phyloP scores from a whole-genome alignment of 2,329 filamentous ascomycete species.

The Atkinsonella hypoxylon region DNA sequence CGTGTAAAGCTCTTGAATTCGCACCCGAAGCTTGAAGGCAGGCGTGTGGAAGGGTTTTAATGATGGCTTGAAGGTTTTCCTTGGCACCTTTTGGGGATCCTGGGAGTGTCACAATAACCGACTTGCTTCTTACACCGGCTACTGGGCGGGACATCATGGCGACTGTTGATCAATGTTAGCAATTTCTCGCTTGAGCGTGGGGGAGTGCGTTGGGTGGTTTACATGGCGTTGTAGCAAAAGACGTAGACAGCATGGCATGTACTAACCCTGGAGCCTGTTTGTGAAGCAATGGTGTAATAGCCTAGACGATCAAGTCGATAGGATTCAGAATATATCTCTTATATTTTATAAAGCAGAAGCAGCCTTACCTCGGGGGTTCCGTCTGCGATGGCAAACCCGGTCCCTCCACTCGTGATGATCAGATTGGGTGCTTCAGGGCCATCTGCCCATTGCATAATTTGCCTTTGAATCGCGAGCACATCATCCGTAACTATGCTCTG shows the following conservation, averaged over 20 bases:
- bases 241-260: slow-evolving; percentile 87
- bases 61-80: slow-evolving; percentile 80
- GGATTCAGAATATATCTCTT: neutral
- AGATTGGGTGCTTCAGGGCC: slow-evolving; percentile 52
- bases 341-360: neutral
- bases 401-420: slow-evolving; percentile 82
- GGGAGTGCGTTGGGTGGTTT: slow-evolving; percentile 22
- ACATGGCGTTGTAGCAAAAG: slow-evolving; percentile 82
- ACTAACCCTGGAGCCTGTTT: slow-evolving; percentile 81
- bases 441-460: slow-evolving; percentile 65
- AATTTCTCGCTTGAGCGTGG: no score
- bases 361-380: slow-evolving; percentile 67
- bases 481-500: slow-evolving; percentile 72
- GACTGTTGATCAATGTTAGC: slow-evolving; percentile 39
- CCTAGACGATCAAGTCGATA: slow-evolving; percentile 32
- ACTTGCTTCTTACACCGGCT: slow-evolving; percentile 71
- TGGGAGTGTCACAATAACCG: slow-evolving; percentile 78
- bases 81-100: slow-evolving; percentile 91
- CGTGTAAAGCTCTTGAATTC: slow-evolving; percentile 68
- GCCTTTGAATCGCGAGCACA: slow-evolving; percentile 59
- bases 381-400: slow-evolving; percentile 79
- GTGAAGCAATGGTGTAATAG: slow-evolving; percentile 66
- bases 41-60: slow-evolving; percentile 91
- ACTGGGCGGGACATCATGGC: slow-evolving; percentile 94
- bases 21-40: slow-evolving; percentile 77